Base-by-base conservation (phyloP, 108 stramenopile species). In the Skeletonema marinoi region DNA sequence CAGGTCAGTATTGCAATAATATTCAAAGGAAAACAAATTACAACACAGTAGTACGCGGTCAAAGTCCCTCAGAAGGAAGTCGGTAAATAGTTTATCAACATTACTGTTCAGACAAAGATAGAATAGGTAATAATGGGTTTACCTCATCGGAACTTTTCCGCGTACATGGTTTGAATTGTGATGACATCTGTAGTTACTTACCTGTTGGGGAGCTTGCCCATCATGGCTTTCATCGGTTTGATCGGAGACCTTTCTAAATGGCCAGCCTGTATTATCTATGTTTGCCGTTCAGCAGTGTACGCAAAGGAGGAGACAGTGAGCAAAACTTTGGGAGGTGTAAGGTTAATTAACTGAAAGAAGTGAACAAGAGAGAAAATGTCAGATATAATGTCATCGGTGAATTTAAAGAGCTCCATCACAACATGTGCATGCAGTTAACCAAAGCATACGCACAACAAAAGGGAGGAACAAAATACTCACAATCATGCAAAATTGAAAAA, bases 1-100 rank as follows among this genome's bases (percentile, higher is more conserved):
- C 2, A 10, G 21, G 54, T 56, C 54, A 25, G 19, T 21, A 29
- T 21, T 56, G 25, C 16, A 9, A 29, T 29, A 9, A 8, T 29
- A 1, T 54, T 56, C n/a, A 7, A 56, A 25, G 25, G 9, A 25
- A 56, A 25, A 25, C 21, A 29, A 56, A 29, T 25, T n/a, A 46
- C 16, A 5, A n/a, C 44, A n/a, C 3, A 46, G 8, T n/a, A 56
- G 25, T 25, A 25, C 25, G 29, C 54, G 21, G 54, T 64, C 9
- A 64, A 63, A 14, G 63, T 54, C 50, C 68, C 68, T 70, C 68
- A 70, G 68, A 70, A 70, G 68, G 68, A 70, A 70, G 68, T 70
- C 68, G 68, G 68, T 70, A 51, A 70, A 50, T 70, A 8, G 68
- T 70, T 70, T 54, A 70, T 70, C 68, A 35, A 70, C 68, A 70